Conservation (phyloP, 352 stramenopile genomes). For the Peronospora destructor region DNA sequence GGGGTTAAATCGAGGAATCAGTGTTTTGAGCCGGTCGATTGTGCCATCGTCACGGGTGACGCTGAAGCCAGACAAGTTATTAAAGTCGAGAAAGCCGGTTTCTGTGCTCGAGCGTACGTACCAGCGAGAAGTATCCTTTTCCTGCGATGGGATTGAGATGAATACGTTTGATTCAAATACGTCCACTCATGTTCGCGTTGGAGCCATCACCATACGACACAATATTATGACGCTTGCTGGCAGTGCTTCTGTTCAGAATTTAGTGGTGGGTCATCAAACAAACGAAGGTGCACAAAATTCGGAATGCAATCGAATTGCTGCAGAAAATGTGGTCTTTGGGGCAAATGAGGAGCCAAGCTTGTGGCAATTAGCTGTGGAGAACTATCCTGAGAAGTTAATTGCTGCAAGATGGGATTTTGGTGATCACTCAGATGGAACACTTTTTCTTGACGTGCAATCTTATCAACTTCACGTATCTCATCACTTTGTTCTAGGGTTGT, state of each 20-base stretch:
- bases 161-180: conserved; percentile 20
- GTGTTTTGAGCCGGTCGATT: conserved; percentile 11
- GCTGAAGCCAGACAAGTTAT: conserved; percentile 6
- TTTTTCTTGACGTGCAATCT: conserved; percentile 68
- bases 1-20: conserved; percentile 13
- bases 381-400: conserved; percentile 64
- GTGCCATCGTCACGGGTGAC: neutral
- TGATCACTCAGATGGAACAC: conserved; percentile 26
- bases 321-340: conserved; percentile 66
- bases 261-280: conserved; percentile 42
- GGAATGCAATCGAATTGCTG: conserved; percentile 2
- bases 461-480: conserved; percentile 61
- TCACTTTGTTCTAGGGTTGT: conserved; percentile 35
- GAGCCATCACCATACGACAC: conserved; percentile 33
- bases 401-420: conserved; percentile 47
- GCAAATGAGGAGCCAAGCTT: conserved; percentile 52
- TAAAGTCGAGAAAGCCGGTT: conserved; percentile 1
- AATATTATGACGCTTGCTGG: conserved; percentile 21
- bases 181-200: conserved; percentile 58
- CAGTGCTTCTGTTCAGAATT: conserved; percentile 51
- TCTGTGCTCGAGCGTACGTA: neutral
- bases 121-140: conserved; percentile 27
- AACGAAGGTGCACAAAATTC: neutral
- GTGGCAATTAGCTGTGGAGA: conserved; percentile 68
- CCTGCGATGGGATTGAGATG: conserved; percentile 56